These are phyloP conservation scores for Saccharomycopsis olivae DNA, from an alignment of 805 yeast genomes.

Conservation along the genomic window DNA sequence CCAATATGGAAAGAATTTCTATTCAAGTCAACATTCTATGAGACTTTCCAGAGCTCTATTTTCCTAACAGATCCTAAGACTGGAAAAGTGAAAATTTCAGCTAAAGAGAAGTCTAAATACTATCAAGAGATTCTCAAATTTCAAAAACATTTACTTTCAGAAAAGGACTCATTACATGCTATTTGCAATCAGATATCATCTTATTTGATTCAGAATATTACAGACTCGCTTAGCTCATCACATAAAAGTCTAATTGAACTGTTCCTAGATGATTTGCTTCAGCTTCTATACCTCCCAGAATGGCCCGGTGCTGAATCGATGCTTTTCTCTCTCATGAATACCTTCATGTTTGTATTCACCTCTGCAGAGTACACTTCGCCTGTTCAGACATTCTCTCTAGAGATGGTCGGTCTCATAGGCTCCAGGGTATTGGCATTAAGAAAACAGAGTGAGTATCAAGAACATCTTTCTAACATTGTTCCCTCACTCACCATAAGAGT, in stretches of 20 bases:
- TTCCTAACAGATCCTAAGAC: conserved; percentile 14
- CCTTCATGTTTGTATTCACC: conserved; percentile 30
- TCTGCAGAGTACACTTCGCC: conserved; percentile 29
- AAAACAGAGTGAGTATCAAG: no score
- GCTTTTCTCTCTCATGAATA: conserved; percentile 34
- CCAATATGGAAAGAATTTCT: conserved; percentile 10
- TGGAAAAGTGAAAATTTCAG: conserved; percentile 16
- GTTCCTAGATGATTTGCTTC: conserved; percentile 45
- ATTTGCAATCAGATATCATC: conserved; percentile 12
- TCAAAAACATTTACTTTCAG: conserved; percentile 19
- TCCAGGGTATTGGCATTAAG: conserved; percentile 33
- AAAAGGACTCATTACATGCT: conserved; percentile 19
- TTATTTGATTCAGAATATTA: conserved; percentile 24
- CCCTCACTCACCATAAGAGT: conserved; percentile 10
- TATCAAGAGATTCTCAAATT: conserved; percentile 20
- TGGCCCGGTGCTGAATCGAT: conserved; percentile 52
- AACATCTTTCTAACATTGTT: background rate
- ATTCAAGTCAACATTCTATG: conserved; percentile 11
- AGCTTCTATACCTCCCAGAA: conserved; percentile 41
- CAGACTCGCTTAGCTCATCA: conserved; percentile 25
- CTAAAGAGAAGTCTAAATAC: conserved; percentile 17
- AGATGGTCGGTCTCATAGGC: conserved; percentile 53
- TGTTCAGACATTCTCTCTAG: conserved; percentile 44
- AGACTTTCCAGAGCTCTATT: conserved; percentile 11
- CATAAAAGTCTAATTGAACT: conserved; percentile 36